These are phyloP conservation scores for Euphorbia peplus DNA, from an alignment of 345 rosid species.

Conservation along the genomic window DNA sequence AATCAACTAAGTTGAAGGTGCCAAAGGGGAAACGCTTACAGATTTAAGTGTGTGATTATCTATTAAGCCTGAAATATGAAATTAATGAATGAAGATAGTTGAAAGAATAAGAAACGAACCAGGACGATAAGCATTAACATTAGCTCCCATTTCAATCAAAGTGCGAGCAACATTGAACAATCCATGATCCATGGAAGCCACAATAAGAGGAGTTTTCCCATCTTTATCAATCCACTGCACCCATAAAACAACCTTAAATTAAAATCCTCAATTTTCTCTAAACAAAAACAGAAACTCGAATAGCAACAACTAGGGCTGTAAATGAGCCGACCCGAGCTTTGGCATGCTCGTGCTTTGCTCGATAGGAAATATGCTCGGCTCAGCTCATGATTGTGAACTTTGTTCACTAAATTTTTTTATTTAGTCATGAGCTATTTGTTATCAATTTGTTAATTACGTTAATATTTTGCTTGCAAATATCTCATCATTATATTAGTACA, in stretches of 20 bases:
- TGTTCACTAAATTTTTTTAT: too few species aligned
- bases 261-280: constrained; percentile 2
- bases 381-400: too few species aligned
- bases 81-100: neutral
- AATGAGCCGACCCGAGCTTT: too few species aligned
- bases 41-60: too few species aligned
- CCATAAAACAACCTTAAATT: constrained; percentile 9
- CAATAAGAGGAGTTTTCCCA: constrained; percentile 47
- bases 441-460: too few species aligned
- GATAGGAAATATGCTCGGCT: too few species aligned
- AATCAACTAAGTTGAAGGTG: too few species aligned
- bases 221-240: constrained; percentile 43
- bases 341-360: too few species aligned
- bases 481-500: too few species aligned
- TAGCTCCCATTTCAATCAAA: constrained; percentile 41
- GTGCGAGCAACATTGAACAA: constrained; percentile 24
- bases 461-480: too few species aligned
- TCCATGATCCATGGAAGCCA: constrained; percentile 35
- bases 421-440: too few species aligned
- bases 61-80: neutral
- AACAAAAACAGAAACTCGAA: neutral
- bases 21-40: too few species aligned
- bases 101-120: constrained; percentile 35
- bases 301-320: neutral
- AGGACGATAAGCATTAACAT: constrained; percentile 85